Evolutionary conservation across 1,284 basidiomycete species (phyloP).

Genomic region (Ceratobasidium sp.): DNA sequence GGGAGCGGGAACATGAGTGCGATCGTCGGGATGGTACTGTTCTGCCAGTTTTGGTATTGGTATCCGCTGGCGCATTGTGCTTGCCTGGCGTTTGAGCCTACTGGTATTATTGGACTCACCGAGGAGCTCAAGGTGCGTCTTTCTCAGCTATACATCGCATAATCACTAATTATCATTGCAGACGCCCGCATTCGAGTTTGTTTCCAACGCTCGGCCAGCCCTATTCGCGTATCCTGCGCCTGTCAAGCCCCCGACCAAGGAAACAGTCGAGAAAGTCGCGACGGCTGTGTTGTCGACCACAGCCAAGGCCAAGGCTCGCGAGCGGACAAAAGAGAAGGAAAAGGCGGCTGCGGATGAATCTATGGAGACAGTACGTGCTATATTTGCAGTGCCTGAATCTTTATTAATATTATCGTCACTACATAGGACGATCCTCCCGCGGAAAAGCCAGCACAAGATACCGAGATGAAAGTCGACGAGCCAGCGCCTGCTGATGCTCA

Average conservation of each 20-base stretch:
- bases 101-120: constrained; percentile 91
- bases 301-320: constrained; percentile 91
- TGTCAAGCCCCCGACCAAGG: constrained; percentile 89
- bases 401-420: constrained; percentile 7
- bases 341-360: constrained; percentile 84
- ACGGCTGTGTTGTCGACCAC: constrained; percentile 96
- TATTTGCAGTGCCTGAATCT: not conserved
- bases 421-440: constrained; percentile 61
- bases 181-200: constrained; percentile 91
- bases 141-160: not conserved
- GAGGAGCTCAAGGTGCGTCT: constrained; percentile 79
- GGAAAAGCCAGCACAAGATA: constrained; percentile 71
- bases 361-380: constrained; percentile 79
- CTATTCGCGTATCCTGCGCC: constrained; percentile 89
- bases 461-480: constrained; percentile 80
- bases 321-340: constrained; percentile 76
- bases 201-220: constrained; percentile 88
- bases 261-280: constrained; percentile 88
- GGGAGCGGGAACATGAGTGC: constrained; percentile 92
- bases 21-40: constrained; percentile 94
- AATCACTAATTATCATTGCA: constrained; percentile 53
- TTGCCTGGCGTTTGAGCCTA: constrained; percentile 91
- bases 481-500: constrained; percentile 59
- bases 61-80: constrained; percentile 96
- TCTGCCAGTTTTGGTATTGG: constrained; percentile 99